These are phyloP conservation scores for Lodderomyces orthopsilosis DNA, from an alignment of 1,139 yeast genomes.

Conservation along the genomic window DNA sequence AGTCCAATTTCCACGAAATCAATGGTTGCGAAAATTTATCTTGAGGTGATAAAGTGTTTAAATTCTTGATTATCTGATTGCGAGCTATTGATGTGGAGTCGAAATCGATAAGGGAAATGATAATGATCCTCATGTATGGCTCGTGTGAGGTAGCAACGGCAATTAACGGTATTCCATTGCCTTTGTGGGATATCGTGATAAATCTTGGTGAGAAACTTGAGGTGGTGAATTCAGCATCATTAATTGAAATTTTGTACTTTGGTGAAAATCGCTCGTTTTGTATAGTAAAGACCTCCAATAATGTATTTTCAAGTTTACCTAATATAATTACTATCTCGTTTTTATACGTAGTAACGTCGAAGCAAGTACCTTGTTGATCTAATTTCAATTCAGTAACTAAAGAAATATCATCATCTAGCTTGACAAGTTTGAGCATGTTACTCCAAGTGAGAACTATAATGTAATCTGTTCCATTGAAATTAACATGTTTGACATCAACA, in stretches of 20 bases:
- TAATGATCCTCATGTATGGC: constrained; percentile 68
- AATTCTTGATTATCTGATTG: constrained; percentile 53
- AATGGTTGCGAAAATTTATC: constrained; percentile 64
- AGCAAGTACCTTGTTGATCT: constrained; percentile 48
- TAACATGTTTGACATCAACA: constrained; percentile 27
- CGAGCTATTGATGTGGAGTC: constrained; percentile 20
- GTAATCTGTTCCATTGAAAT: constrained; percentile 23
- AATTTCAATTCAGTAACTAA: constrained; percentile 35
- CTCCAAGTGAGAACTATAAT: constrained; percentile 68
- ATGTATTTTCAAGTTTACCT: constrained; percentile 61
- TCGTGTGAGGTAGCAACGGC: constrained; percentile 71
- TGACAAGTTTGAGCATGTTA: constrained; percentile 39
- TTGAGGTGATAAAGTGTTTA: constrained; percentile 64
- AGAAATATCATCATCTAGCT: constrained; percentile 17
- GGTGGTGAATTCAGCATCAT: constrained; percentile 73
- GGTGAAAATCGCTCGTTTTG: constrained; percentile 14
- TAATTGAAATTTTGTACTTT: constrained; percentile 53
- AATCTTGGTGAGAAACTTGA: constrained; percentile 62
- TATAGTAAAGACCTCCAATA: constrained; percentile 44
- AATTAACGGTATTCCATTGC: constrained; percentile 26
- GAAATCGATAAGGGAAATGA: constrained; percentile 42
- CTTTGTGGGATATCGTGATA: constrained; percentile 27
- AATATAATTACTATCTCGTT: constrained; percentile 42
- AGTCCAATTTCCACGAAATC: constrained; percentile 36
- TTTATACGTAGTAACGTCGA: constrained; percentile 31